Base-by-base conservation (phyloP, 495 filamentous ascomycete genomes). In the Aspergillus bridgeri region DNA sequence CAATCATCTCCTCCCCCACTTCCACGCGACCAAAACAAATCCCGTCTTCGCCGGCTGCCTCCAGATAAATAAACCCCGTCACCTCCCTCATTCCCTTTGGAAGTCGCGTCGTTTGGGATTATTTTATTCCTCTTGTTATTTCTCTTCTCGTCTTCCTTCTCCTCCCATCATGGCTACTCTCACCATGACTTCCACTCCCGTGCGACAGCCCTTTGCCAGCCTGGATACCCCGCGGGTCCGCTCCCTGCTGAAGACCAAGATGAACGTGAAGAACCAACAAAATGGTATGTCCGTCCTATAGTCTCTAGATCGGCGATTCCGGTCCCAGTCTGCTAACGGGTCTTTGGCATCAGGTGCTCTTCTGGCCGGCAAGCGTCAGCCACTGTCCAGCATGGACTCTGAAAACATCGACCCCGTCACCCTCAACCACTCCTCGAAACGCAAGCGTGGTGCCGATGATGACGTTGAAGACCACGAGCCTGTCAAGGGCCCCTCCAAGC, bases 371-470 rank as follows among this genome's bases (percentile, higher is more conserved):
- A 73, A 74, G 54, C 67, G 58, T 61, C 72, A 65, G 23, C 73
- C 77, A 52, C 77, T 81, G 56, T 75, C 83, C 27, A 76, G 82
- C 18, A 75, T 78, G 54, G 84, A 96, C 67, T 71, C 79, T 7
- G 91, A 97, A 76, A 97, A 96, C 65, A 79, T 95, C 59, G 90
- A 92, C 64, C 92, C 92, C 0, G 57, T 74, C 22, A 66, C 81
- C 55, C 84, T 85, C 65, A 81, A 72, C 42, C 76, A 78, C 13
- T 80, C 90, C 22, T 88, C 83, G 19, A 96, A 95, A 75, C 83
- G 82, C 50, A 77, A 77, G 50, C 79, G 80, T 60, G 66, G 68
- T 53, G 60, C 75, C 33, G 75, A 76, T 44, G 85, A 83, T 48
- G 79, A 80, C 57, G 81, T 82, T 56, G 42, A 70, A 63, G 50